phyloP scores from a whole-genome alignment of 352 stramenopile genomes.

The Stephanocyclus meneghinianus region DNA sequence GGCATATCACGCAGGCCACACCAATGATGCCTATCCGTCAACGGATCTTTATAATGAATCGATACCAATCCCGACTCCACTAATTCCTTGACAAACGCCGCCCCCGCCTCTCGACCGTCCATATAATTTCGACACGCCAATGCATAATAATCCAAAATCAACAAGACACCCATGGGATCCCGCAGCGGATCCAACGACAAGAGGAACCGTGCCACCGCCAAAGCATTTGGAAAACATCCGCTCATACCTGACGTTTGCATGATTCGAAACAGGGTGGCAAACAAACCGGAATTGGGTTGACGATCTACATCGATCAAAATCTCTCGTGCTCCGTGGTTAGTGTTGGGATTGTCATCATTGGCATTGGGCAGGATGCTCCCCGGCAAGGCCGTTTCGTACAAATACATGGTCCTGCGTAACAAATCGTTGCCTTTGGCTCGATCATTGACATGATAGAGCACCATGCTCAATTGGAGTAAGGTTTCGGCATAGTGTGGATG shows the following conservation, averaged over 20 bases:
- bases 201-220: constrained; percentile 57
- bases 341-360: constrained; percentile 1
- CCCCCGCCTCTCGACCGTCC: constrained; percentile 17
- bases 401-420: constrained; percentile 59
- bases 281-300: constrained; percentile 64
- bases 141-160: constrained; percentile 73
- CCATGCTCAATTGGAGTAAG: constrained; percentile 64
- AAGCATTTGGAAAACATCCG: constrained; percentile 45
- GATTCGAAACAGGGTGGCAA: constrained; percentile 63
- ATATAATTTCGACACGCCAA: constrained; percentile 36
- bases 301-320: constrained; percentile 52
- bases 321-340: background rate
- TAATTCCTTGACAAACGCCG: constrained; percentile 69
- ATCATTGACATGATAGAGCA: constrained; percentile 75
- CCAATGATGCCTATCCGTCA: constrained; percentile 30
- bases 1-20: constrained; percentile 61
- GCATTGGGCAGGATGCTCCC: constrained; percentile 46
- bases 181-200: constrained; percentile 75
- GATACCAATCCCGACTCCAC: constrained; percentile 54
- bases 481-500: constrained; percentile 71
- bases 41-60: constrained; percentile 53
- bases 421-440: constrained; percentile 59
- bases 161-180: constrained; percentile 72
- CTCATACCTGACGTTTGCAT: constrained; percentile 57
- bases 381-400: constrained; percentile 64